Evolutionary conservation across 768 basidiomycete genomes (phyloP), one percentile per base, ranked within the genome.

Genomic region (Macrolepiota albuminosa): DNA sequence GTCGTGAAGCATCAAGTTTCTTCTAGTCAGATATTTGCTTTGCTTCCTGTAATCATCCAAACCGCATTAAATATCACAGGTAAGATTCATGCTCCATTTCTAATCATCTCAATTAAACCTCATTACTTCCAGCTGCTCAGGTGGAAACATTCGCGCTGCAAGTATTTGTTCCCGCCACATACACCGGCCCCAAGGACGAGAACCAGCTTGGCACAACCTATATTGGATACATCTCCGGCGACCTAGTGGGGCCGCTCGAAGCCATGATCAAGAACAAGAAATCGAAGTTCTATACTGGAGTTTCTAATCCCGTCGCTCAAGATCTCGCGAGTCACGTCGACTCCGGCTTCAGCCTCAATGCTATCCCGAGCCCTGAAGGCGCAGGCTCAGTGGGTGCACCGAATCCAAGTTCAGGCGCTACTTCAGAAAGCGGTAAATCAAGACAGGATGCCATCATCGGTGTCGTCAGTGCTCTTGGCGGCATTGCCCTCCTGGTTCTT

Each of bases 371-470:
- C 49, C 76, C 82, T 9, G 66, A 73, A 58, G 24, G 9, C 29
- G 8, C 36, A 18, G 54, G 37, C 18, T 26, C 39, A 5, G 1
- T 13, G 4, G 76, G 80, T 40, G 64, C 62, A 31, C 59, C 60
- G 14, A 65, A 63, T 40, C 56, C 54, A 24, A 67, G 64, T 14
- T 63, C 70, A 1, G 73, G 66, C 33, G 71, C 69, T 29, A 70
- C 75, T 16, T 68, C 70, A n/a, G 62, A 63, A 42, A 65, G 62
- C 24, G 73, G 75, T 57, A 84, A 81, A 66, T 76, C 79, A 16
- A 81, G 92, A 13, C 83, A 89, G 67, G 85, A 95, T 64, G 91
- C 91, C 29, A 94, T 96, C 69, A 95, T 97, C 62, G 95, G 95
- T 24, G 93, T 96, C 4, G 90, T 93, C 63, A 85, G 83, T 43